Conservation (phyloP, 345 rosid genomes). For the Reutealis trisperma region DNA sequence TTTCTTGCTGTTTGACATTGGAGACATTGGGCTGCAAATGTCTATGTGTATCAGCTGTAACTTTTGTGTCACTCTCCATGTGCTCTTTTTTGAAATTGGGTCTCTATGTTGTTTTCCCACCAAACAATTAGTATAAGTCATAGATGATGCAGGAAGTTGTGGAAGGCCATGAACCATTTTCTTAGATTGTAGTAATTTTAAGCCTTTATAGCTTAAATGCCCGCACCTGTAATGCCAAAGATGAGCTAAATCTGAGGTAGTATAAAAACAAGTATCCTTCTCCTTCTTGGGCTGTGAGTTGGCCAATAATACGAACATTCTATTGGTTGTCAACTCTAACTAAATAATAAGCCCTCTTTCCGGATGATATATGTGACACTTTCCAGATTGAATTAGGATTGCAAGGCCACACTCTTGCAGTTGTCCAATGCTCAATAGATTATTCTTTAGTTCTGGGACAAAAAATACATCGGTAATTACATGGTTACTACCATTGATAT, state of each 20-base stretch:
- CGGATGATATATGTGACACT: not conserved
- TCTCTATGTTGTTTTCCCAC: not conserved
- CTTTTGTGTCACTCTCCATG: not conserved
- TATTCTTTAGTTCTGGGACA: not conserved
- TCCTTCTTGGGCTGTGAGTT: not conserved
- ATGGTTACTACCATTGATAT: not conserved
- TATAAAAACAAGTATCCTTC: not conserved
- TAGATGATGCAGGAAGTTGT: not conserved
- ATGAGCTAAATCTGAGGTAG: not conserved
- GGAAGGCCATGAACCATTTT: not conserved
- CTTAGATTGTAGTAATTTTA: not conserved
- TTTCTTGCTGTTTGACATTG: too few species aligned
- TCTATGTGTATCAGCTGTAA: not conserved
- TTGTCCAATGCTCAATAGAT: not conserved
- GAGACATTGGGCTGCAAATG: too few species aligned
- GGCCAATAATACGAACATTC: not conserved
- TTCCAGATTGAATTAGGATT: not conserved
- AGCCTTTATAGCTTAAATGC: not conserved
- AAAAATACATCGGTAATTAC: not conserved
- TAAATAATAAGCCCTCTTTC: not conserved
- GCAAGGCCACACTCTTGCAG: not conserved
- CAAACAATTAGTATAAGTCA: not conserved
- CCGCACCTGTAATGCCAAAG: not conserved
- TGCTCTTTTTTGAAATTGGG: not conserved
- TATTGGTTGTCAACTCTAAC: not conserved